Conservation (phyloP, 1,139 yeast genomes). For the Debaryomyces udenii region DNA sequence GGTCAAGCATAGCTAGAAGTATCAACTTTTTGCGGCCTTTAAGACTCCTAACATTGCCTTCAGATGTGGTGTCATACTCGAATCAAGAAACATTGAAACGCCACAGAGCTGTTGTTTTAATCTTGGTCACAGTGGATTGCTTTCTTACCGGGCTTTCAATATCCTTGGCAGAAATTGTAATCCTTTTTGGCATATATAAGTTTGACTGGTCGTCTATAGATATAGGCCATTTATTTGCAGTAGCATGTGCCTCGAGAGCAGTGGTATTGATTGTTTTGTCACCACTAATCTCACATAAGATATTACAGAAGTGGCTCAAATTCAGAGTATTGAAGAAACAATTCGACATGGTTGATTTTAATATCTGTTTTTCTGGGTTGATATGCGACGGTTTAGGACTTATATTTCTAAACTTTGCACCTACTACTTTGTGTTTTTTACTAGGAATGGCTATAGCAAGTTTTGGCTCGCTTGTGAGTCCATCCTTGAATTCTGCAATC, state of each 20-base stretch:
- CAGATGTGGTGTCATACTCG: constrained; percentile 13
- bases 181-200: constrained; percentile 60
- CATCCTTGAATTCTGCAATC: constrained; percentile 38
- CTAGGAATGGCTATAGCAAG: constrained; percentile 42
- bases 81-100: constrained; percentile 1
- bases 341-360: constrained; percentile 59
- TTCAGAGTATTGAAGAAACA: constrained; percentile 40
- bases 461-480: constrained; percentile 44
- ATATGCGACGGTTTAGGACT: constrained; percentile 48
- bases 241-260: constrained; percentile 50
- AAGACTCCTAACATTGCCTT: constrained; percentile 40
- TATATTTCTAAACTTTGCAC: constrained; percentile 25
- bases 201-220: constrained; percentile 64
- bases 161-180: constrained; percentile 48
- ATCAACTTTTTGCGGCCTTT: constrained; percentile 51
- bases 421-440: constrained; percentile 21
- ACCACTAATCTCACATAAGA: constrained; percentile 33
- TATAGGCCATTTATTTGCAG: constrained; percentile 62
- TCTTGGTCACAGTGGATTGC: constrained; percentile 53
- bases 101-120: constrained; percentile 36
- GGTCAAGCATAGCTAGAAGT: neutral
- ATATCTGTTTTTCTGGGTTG: constrained; percentile 34
- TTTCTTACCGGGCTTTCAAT: constrained; percentile 38
- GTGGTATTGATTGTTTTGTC: constrained; percentile 35
- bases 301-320: constrained; percentile 29